A percentile compares a stretch with the other conserved stretches of the same genome.
phyloP scores from a whole-genome alignment of 805 yeast species.

The Zygosaccharomyces bailii region DNA sequence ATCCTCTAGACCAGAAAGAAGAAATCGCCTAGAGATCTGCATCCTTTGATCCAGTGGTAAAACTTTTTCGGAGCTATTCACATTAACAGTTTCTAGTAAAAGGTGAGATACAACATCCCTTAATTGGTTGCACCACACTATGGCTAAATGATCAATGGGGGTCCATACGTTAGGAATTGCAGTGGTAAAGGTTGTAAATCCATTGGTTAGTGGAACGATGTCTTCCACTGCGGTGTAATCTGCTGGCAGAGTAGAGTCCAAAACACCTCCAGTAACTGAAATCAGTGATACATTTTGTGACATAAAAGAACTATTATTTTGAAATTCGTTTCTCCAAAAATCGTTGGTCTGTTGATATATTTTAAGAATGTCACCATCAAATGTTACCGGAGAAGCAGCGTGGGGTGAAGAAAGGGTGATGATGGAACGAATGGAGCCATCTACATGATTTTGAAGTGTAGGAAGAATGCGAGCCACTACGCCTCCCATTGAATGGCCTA shows the following conservation, averaged over 20 bases:
- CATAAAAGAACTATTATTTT: constrained; percentile 26
- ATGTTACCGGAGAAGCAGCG: constrained; percentile 85
- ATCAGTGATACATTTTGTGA: constrained; percentile 57
- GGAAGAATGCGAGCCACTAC: constrained; percentile 84
- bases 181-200: constrained; percentile 77
- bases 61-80: constrained; percentile 46
- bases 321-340: constrained; percentile 72
- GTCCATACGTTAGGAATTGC: constrained; percentile 93
- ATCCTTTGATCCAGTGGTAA: constrained; percentile 54
- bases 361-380: constrained; percentile 80
- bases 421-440: constrained; percentile 74
- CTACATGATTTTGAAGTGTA: constrained; percentile 69
- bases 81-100: constrained; percentile 59
- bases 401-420: constrained; percentile 90
- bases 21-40: constrained; percentile 45
- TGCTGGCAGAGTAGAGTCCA: constrained; percentile 79
- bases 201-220: constrained; percentile 67
- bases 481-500: constrained; percentile 98
- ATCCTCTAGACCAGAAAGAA: constrained; percentile 57
- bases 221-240: constrained; percentile 79
- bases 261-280: constrained; percentile 85
- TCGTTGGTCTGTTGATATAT: constrained; percentile 71
- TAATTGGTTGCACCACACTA: constrained; percentile 94
- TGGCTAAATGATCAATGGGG: constrained; percentile 88
- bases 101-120: constrained; percentile 59